These are phyloP conservation scores for Brassica cretica DNA, from an alignment of 345 rosid species.

Conservation along the genomic window DNA sequence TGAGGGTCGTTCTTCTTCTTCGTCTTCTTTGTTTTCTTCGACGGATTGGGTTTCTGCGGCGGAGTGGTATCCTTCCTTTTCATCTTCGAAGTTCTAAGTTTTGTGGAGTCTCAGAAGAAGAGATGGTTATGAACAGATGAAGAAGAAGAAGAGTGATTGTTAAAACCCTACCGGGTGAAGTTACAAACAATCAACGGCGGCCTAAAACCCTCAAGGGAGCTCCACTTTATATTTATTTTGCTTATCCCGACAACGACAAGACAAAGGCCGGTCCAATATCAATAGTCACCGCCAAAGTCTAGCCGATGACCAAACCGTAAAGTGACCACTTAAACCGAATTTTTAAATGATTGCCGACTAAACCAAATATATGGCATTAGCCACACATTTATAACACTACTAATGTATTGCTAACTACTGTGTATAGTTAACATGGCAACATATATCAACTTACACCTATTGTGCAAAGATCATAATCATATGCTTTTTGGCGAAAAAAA, in stretches of 20 bases:
- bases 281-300: neutral
- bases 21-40: constrained; percentile 32
- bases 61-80: constrained; percentile 45
- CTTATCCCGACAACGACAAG: neutral
- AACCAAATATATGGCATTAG: too few species aligned
- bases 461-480: too few species aligned
- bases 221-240: neutral
- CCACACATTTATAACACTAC: too few species aligned
- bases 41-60: constrained; percentile 22
- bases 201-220: constrained; percentile 8
- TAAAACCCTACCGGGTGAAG: constrained; percentile 24
- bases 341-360: neutral
- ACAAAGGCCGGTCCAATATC: neutral
- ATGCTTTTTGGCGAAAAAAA: too few species aligned
- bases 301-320: neutral
- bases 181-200: constrained; percentile 18
- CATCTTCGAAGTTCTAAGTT: constrained; percentile 17
- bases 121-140: constrained; percentile 8
- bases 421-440: too few species aligned
- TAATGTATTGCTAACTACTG: too few species aligned
- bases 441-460: too few species aligned
- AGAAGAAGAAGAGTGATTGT: neutral
- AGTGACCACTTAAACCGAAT: neutral
- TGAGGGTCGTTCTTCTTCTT: constrained; percentile 36
- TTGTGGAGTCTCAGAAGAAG: neutral